A percentile compares a stretch with the other conserved stretches of the same genome.
phyloP scores from a whole-genome alignment of 257 asterid genomes.

The Gentiana straminea region DNA sequence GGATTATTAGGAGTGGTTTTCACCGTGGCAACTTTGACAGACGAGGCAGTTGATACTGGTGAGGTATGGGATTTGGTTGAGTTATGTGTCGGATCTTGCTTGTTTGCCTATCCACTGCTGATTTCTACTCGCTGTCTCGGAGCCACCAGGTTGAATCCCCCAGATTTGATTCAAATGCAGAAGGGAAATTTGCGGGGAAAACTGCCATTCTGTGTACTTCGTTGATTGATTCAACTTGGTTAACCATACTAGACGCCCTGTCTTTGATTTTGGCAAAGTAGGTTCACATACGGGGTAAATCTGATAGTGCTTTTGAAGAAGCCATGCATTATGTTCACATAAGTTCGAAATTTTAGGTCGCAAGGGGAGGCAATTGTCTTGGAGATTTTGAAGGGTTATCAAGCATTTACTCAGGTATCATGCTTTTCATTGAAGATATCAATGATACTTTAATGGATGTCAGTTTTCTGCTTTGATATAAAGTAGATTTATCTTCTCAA shows the following conservation, averaged over 20 bases:
- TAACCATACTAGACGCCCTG: slow-evolving; percentile 87
- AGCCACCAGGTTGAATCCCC: slow-evolving; percentile 82
- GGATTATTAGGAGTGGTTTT: slow-evolving; percentile 93
- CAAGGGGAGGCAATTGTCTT: slow-evolving; percentile 98
- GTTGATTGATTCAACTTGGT: slow-evolving; percentile 91
- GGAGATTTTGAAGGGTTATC: slow-evolving; percentile 97
- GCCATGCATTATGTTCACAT: slow-evolving; percentile 15
- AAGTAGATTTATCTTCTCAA: background rate
- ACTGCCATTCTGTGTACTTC: slow-evolving; percentile 71
- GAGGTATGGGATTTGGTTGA: slow-evolving; percentile 45
- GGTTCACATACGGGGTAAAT: slow-evolving; percentile 15
- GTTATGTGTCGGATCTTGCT: slow-evolving; percentile 1
- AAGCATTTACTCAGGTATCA: slow-evolving; percentile 93
- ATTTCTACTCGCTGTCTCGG: slow-evolving; percentile 25
- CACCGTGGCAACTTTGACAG: slow-evolving; percentile 94
- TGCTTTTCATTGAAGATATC: no score
- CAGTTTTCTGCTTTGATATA: no score
- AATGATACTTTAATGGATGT: no score
- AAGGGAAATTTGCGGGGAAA: slow-evolving; percentile 49
- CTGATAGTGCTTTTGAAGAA: slow-evolving; percentile 3
- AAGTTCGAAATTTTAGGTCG: slow-evolving; percentile 42
- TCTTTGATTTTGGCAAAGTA: slow-evolving; percentile 85
- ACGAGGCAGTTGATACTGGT: slow-evolving; percentile 90
- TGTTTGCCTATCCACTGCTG: slow-evolving; percentile 12
- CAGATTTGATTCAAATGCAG: slow-evolving; percentile 62